These are phyloP conservation scores for Xylaria castorea DNA, from an alignment of 495 filamentous ascomycete genomes.

Conservation along the genomic window DNA sequence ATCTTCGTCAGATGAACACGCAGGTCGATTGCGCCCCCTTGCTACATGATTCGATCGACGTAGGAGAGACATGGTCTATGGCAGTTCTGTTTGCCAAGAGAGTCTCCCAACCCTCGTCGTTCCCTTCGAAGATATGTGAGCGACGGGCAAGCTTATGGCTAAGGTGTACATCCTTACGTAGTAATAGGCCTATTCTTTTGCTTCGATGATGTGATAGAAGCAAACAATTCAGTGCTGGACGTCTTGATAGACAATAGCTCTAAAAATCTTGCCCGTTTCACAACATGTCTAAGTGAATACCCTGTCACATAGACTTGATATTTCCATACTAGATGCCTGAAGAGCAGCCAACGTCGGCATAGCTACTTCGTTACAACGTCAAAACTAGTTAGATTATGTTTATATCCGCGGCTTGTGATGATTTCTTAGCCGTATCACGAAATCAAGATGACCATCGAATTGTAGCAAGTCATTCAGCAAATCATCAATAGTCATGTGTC, in stretches of 20 bases:
- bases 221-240: not conserved
- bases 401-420: not conserved
- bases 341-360: not conserved
- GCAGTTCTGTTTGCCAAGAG: not conserved
- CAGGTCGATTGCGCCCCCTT: not conserved
- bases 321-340: too few relatives aligned
- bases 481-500: not conserved
- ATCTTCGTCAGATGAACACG: not conserved
- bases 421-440: not conserved
- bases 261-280: not conserved
- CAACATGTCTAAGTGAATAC: not conserved
- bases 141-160: not conserved
- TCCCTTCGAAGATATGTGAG: not conserved
- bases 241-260: too few relatives aligned
- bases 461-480: not conserved
- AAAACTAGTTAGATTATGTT: not conserved
- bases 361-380: not conserved
- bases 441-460: conserved; percentile 7
- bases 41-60: not conserved
- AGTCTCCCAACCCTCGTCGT: not conserved
- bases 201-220: not conserved
- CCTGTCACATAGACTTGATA: not conserved
- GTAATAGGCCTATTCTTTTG: not conserved
- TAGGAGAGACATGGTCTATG: not conserved
- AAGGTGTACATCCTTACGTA: not conserved